Conservation (phyloP, 2,329 filamentous ascomycete genomes). For the Cladosporium cucumerinum region DNA sequence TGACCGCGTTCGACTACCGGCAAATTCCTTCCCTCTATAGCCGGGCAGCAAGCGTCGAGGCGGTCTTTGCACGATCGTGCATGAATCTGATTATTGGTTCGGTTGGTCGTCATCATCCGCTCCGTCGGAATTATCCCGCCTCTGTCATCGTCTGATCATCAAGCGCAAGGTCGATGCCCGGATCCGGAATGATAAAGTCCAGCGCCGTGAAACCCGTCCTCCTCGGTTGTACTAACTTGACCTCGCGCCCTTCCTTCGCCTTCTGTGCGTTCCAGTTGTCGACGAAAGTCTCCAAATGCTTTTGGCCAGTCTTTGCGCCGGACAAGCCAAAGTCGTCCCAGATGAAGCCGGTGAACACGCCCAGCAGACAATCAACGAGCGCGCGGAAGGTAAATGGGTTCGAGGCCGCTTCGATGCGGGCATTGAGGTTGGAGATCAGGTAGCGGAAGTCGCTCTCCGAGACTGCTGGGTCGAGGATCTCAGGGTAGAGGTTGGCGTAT, state of each 20-base stretch:
- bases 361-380: conserved; percentile 73
- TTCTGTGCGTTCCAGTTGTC: conserved; percentile 77
- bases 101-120: not conserved
- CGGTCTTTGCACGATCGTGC: not conserved
- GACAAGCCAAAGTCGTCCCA: conserved; percentile 88
- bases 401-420: conserved; percentile 71
- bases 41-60: not conserved
- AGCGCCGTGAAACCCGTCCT: conserved; percentile 85
- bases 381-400: conserved; percentile 74
- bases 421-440: conserved; percentile 78
- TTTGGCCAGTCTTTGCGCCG: conserved; percentile 68
- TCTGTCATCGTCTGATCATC: not conserved
- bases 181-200: conserved; percentile 78
- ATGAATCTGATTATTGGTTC: not conserved
- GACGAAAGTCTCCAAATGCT: conserved; percentile 72
- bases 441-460: conserved; percentile 81
- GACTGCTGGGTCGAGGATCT: conserved; percentile 85
- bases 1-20: not conserved
- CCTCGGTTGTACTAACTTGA: conserved; percentile 73
- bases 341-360: conserved; percentile 83
- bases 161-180: conserved; percentile 52
- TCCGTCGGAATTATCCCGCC: not conserved
- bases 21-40: not conserved
- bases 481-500: conserved; percentile 92
- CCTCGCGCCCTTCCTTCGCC: conserved; percentile 56